Base-by-base conservation (phyloP, 169 alveolate species). In the Babesia microti region DNA sequence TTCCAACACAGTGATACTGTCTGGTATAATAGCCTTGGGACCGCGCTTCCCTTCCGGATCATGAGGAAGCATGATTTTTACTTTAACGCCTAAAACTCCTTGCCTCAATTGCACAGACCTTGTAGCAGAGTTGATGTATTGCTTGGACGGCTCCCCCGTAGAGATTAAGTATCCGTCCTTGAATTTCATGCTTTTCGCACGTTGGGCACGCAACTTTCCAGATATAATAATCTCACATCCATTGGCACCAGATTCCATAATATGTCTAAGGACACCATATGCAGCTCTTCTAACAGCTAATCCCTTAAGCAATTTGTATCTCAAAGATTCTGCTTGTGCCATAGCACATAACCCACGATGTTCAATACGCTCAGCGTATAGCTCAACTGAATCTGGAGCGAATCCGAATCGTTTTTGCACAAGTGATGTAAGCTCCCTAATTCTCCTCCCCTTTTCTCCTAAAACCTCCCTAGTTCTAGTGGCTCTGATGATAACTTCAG, bases 131-230 rank as follows among this genome's bases (percentile, higher is more conserved):
- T 91, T 93, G 68, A 96, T 92, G 82, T 87, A 95, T 45, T 86
- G 89, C 55, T 81, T 78, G 68, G 92, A 87, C 23, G 99, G 98
- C 79, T 95, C 95, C 48, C 99, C 99, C 40, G 99, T 94, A 53
- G 98, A 91, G 81, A 97, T 90, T 79, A 97, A 74, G 81, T 93
- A 95, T 21, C 98, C 98, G 66, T 85, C 92, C 83, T 92, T 93
- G 89, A 92, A 95, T 78, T 95, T 93, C 98, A 91, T 94, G 65
- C 96, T 89, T 91, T 97, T 97, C 59, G 99, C 99, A 78, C 99
- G 95, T 83, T 97, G 98, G 41, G 98, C 98, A 58, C 99, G 88
- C 52, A 97, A 82, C 87, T 97, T 97, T 12, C 99, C 99, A 48
- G 98, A 91, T 57, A 97, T 97, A 63, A 94, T 94, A 58, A 95